Evolutionary conservation across 108 stramenopile species (phyloP), one percentile per base, ranked within the genome.

Genomic region (Craspedostauros australis): DNA sequence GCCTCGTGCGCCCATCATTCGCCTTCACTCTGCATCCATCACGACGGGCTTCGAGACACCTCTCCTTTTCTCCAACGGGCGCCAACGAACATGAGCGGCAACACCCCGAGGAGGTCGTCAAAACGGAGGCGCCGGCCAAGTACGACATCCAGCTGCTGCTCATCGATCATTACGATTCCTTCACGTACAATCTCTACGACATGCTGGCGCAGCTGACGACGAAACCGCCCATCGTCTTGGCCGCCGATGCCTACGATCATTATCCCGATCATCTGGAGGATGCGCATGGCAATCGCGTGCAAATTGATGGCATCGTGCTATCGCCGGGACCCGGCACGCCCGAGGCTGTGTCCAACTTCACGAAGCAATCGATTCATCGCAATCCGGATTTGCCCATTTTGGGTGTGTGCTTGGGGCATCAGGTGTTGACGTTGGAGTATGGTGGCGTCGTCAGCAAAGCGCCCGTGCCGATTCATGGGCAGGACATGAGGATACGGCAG

Each of bases 131-230:
- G n/a, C n/a, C n/a, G n/a, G n/a, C n/a, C n/a, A 77, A 62, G 33
- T 67, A 78, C 40, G 79, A 85, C 41, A 28, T 90, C 36, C 57
- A 66, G 18, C 53, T 91, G 39, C 62, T 96, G 15, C 73, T 96
- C 26, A 86, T 96, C 46, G 95, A 96, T 73, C 93, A 96, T 60
- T 94, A 95, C 54, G 95, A 96, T 76, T 93, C 91, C 18, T 96
- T 95, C 60, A 96, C 95, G 2, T 95, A 96, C 79, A 96, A 96
- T 68, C 62, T 96, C 16, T 92, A 76, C 40, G 88, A 94, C 55
- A 72, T 82, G 52, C 42, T 95, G 42, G 70, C 86, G 4, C 68
- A 76, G n/a, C 61, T 90, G 41, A 82, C 80, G 38, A 59, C 50
- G 0, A 48, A 70, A 37, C 88, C 88, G 15, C 91, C 93, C 9